Conservation (phyloP, 2,329 filamentous ascomycete genomes). For the Cylindrodendrum hubeiense region DNA sequence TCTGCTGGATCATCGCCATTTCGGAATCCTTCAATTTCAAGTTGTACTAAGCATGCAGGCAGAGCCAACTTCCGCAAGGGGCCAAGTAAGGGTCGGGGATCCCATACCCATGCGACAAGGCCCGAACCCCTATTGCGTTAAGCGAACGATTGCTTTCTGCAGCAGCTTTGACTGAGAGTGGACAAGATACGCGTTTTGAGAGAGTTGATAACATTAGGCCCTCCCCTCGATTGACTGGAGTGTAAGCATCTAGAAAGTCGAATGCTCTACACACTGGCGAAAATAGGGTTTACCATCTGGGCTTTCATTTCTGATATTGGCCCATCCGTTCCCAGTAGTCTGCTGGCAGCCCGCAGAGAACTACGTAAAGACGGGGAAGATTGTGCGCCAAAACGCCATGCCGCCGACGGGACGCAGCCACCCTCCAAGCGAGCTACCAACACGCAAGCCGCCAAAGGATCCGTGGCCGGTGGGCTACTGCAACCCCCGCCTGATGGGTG, state of each 20-base stretch:
- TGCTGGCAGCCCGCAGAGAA: not conserved
- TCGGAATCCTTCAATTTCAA: slow-evolving; percentile 1
- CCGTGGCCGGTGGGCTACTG: not conserved
- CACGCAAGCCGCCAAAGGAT: slow-evolving; percentile 4
- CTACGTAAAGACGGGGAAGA: not conserved
- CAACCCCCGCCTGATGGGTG: not conserved
- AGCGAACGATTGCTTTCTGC: not conserved
- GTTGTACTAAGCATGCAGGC: not conserved
- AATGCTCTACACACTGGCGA: not conserved
- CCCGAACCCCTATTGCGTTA: not conserved
- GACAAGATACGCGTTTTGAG: not conserved
- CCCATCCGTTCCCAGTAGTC: not conserved
- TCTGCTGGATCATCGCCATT: not conserved
- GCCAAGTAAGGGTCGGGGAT: not conserved
- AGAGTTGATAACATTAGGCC: not conserved
- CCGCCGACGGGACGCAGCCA: not conserved
- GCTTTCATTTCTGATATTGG: not conserved
- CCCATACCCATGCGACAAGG: not conserved
- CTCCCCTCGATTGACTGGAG: not conserved
- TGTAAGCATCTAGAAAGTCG: not conserved
- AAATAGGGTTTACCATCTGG: not conserved
- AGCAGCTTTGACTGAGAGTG: not conserved
- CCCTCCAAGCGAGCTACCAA: not conserved
- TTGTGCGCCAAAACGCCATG: not conserved
- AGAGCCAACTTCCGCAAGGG: not conserved